Percentiles rank a stretch among this genome's conserved stretches.
Evolutionary conservation across 192 early-diverging fungal genomes (phyloP).

Genomic region (Haplosporangium gracile): DNA sequence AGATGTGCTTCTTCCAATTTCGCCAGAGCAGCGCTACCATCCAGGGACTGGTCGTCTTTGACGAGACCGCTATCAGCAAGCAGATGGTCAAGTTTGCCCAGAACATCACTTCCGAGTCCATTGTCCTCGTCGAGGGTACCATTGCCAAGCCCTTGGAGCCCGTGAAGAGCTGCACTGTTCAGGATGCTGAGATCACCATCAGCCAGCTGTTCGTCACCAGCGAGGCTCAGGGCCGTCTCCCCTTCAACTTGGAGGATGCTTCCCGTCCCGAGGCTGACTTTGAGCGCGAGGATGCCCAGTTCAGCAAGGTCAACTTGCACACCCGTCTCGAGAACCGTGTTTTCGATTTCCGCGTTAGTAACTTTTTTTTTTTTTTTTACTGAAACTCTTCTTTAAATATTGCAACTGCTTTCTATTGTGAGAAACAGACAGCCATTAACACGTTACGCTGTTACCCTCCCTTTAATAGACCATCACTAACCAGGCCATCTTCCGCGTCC

Average conservation of each 20-base stretch:
- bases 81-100: constrained; percentile 94
- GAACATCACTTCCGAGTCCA: constrained; percentile 81
- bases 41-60: constrained; percentile 85
- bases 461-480: constrained; percentile 86
- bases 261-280: constrained; percentile 85
- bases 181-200: constrained; percentile 92
- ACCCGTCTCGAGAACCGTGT: constrained; percentile 97
- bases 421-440: background rate
- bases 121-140: constrained; percentile 88
- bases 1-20: constrained; percentile 93
- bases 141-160: constrained; percentile 84
- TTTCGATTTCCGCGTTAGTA: constrained; percentile 87
- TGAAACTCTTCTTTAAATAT: background rate
- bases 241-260: constrained; percentile 95
- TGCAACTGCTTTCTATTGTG: background rate
- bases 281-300: constrained; percentile 73
- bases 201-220: constrained; percentile 75
- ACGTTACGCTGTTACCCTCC: background rate
- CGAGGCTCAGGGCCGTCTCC: constrained; percentile 80
- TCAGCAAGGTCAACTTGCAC: constrained; percentile 85
- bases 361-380: background rate
- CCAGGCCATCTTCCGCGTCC: constrained; percentile 98
- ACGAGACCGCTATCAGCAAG: constrained; percentile 87
- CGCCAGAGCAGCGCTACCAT: constrained; percentile 91
- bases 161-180: constrained; percentile 94